phyloP scores from a whole-genome alignment of 2,329 filamentous ascomycete species.

The Hymenoscyphus albidus region DNA sequence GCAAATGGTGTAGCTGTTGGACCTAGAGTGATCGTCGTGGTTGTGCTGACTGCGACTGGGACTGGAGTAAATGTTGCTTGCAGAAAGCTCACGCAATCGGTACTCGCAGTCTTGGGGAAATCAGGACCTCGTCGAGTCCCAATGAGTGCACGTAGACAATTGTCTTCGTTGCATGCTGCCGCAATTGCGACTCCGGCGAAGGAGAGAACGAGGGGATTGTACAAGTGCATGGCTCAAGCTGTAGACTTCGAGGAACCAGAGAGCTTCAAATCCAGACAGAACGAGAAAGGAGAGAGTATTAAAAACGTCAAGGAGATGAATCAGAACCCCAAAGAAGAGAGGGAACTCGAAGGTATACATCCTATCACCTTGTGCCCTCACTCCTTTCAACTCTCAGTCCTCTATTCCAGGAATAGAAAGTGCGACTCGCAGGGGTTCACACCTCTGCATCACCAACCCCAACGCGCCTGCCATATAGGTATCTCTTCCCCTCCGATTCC shows the following conservation, averaged over 20 bases:
- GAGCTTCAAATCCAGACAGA: neutral
- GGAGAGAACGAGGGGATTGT: slow-evolving; percentile 4
- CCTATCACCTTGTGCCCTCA: neutral
- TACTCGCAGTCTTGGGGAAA: slow-evolving; percentile 14
- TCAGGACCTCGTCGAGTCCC: slow-evolving; percentile 18
- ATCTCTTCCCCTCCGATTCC: neutral
- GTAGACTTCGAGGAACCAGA: neutral
- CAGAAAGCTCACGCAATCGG: slow-evolving; percentile 23
- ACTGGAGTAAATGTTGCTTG: slow-evolving; percentile 12
- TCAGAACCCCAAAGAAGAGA: neutral
- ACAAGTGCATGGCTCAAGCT: neutral
- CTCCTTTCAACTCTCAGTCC: too few relatives aligned
- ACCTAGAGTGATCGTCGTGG: slow-evolving; percentile 11
- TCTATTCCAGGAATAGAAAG: neutral
- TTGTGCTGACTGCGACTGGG: slow-evolving; percentile 12
- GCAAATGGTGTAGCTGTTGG: neutral
- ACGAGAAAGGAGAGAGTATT: neutral
- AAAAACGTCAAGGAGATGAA: neutral
- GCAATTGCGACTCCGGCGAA: slow-evolving; percentile 9
- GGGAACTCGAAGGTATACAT: neutral
- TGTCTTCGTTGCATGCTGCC: slow-evolving; percentile 19
- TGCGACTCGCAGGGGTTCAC: neutral
- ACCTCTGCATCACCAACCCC: neutral
- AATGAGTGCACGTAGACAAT: slow-evolving; percentile 24
- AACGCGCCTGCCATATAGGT: neutral